Evolutionary conservation across 2,329 filamentous ascomycete genomes (phyloP), one percentile per base, ranked within the genome.

Genomic region (Pseudogymnoascus sp.): DNA sequence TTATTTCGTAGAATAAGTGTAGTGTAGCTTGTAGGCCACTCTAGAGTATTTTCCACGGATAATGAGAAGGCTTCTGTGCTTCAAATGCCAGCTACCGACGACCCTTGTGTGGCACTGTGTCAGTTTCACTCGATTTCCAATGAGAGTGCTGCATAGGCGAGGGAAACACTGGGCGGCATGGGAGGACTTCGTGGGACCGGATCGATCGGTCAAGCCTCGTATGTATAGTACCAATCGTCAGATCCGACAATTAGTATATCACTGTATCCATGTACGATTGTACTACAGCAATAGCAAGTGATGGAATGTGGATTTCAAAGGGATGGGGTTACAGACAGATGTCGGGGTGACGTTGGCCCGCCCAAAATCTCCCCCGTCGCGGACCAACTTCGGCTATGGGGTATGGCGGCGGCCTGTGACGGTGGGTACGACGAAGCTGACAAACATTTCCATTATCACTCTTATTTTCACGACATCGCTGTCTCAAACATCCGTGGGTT

Each of bases 391-490:
- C 23, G 47, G 47, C 26, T 29, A 54, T 29, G 29, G 47, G 29
- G 29, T 31, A 31, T 31, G 29, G 7, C n/a, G 45, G 26, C 21
- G 14, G 6, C 47, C 26, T 11, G 47, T 54, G 47, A 18, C n/a
- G 16, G n/a, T 10, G n/a, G 26, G 5, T 10, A 31, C 14, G 14
- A 47, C 21, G 8, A 31, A 31, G 26, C 47, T 31, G 47, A 54
- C 47, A 31, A 54, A 54, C 7, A 54, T 54, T 3, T 11, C 26
- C 26, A 31, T 16, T 54, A 54, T 11, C 23, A 54, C 47, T 31
- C 47, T 54, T 54, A 54, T 54, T 54, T 54, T 14, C 47, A 54
- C 47, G 47, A 31, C 47, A 54, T 54, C 14, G n/a, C 14, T 54
- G 11, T 31, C 26, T 23, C 47, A 31, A 26, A 54, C 23, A 31